phyloP scores from a whole-genome alignment of 2,329 filamentous ascomycete genomes.

The Microsporum audouinii region DNA sequence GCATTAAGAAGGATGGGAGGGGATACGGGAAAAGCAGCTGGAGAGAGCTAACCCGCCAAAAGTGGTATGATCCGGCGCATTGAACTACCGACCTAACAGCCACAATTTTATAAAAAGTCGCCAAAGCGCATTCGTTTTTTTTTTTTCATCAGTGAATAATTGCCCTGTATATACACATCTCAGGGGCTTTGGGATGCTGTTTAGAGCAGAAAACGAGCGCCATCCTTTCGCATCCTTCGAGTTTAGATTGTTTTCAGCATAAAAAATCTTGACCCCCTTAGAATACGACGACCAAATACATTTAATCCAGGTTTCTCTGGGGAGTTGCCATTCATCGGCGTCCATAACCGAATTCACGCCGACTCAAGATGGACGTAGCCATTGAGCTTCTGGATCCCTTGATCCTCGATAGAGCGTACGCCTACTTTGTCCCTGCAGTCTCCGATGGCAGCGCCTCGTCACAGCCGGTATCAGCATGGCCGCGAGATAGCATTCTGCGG shows the following conservation, averaged over 20 bases:
- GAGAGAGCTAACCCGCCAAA: no score
- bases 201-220: no score
- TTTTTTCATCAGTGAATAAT: no score
- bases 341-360: background rate
- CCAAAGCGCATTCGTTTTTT: no score
- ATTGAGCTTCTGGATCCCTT: conserved; percentile 65
- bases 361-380: conserved; percentile 60
- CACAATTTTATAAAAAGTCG: background rate
- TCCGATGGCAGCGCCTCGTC: conserved; percentile 53
- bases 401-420: conserved; percentile 60
- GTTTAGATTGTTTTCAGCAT: no score
- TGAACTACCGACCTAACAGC: background rate
- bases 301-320: background rate
- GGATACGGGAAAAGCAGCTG: no score
- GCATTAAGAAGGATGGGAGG: no score
- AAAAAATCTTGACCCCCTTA: no score
- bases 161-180: no score
- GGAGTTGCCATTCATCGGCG: background rate
- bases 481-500: conserved; percentile 57
- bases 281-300: background rate
- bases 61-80: background rate
- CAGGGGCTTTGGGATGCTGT: no score
- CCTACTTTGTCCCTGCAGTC: conserved; percentile 48
- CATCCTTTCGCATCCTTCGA: no score
- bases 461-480: conserved; percentile 40